Conservation (phyloP, 129 eudicot genomes). For the Gnaphalium uliginosum region DNA sequence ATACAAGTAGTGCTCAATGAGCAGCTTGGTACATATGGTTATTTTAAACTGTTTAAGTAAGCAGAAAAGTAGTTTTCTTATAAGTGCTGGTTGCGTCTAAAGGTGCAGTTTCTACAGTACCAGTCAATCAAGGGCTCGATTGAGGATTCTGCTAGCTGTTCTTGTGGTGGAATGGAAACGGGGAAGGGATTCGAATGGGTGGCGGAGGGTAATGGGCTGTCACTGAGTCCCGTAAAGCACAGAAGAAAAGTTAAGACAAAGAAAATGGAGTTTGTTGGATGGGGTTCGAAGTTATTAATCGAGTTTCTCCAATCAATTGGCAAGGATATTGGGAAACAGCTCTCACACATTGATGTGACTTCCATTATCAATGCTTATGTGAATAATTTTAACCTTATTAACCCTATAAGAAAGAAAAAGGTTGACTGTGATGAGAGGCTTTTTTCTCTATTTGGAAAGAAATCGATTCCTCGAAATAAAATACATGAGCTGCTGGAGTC, state of each 20-base stretch:
- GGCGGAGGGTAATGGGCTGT: conserved; percentile 38
- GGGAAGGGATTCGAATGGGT: conserved; percentile 53
- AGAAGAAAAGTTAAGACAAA: conserved; percentile 49
- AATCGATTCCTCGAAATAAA: conserved; percentile 52
- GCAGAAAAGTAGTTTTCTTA: neutral
- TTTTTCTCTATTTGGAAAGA: conserved; percentile 65
- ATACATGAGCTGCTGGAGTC: conserved; percentile 57
- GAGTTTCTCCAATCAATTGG: conserved; percentile 81
- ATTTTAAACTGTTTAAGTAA: neutral
- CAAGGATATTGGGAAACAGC: conserved; percentile 45
- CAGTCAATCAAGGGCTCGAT: conserved; percentile 15
- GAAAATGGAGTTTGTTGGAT: conserved; percentile 67
- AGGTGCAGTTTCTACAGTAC: neutral
- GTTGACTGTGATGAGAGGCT: conserved; percentile 73
- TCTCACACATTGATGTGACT: conserved; percentile 58
- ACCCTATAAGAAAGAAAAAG: conserved; percentile 66
- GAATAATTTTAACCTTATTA: conserved; percentile 43
- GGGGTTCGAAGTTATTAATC: conserved; percentile 80
- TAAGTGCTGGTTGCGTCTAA: neutral
- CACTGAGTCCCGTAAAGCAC: conserved; percentile 26
- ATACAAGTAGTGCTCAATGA: too few species aligned
- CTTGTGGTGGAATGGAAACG: conserved; percentile 32
- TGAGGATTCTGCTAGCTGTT: neutral
- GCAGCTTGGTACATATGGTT: too few species aligned
- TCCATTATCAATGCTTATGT: conserved; percentile 55